Evolutionary conservation across 2,329 filamentous ascomycete species (phyloP), one percentile per base, ranked within the genome.

Genomic region (Penicillium sclerotiorum): DNA sequence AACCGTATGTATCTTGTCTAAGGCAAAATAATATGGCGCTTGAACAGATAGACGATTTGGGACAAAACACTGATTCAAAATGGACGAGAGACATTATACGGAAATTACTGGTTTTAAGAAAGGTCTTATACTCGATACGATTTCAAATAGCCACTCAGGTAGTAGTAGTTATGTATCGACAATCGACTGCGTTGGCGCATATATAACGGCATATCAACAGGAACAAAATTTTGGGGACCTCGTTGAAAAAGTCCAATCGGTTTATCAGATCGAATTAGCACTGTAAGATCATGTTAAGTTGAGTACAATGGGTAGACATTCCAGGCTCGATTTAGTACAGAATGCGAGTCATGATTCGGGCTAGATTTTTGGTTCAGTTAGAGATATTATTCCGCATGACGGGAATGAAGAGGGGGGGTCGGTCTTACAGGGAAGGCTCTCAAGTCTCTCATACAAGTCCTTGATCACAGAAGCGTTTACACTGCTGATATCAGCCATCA

Each of bases 401-500:
- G 13, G n/a, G 25, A 46, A 8, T 22, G 15, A 33, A 18, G 9
- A 8, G n/a, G n/a, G n/a, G n/a, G n/a, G n/a, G n/a, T n/a, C n/a
- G 12, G 18, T 76, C 87, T 79, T 81, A 90, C 88, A 92, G 73
- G 80, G 85, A 56, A 96, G 80, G 51, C 81, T 82, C 71, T 97
- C 91, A 32, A 99, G 79, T 64, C 81, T 86, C 60, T 93, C 87
- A 60, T 88, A 90, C 47, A 99, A 84, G 53, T 90, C 86, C 74
- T 90, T 92, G 70, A 97, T 90, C 65, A 96, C 88, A 33, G 79
- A 80, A 43, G 83, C 81, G 65, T 88, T 85, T 61, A 97, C 90
- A 55, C 88, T 84, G 75, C 90, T 96, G 64, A 99, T 88, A 76
- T 99, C 94, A 7, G 94, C 94, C 92, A 99, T 96, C 56, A 99